Base-by-base conservation (phyloP, 176 grass and related monocot genomes). In the Rhynchospora pubera region DNA sequence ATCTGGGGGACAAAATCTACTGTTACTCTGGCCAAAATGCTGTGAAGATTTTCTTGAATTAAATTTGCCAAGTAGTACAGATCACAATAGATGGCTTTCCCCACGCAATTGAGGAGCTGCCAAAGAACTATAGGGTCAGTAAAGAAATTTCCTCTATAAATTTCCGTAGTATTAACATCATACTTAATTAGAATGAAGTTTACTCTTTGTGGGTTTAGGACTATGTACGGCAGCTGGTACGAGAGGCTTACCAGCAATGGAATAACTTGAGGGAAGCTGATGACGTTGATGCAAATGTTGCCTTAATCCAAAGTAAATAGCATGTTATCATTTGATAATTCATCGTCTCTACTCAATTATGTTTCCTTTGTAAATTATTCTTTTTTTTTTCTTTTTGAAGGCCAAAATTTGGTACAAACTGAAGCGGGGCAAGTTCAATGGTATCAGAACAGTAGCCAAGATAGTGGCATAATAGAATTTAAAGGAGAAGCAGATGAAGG, bases 1-100 rank as follows among this genome's bases (percentile, higher is more conserved):
- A 83, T 6, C 44, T 87, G 79, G 84, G 90, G 71, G 69, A 51
- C 9, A 82, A 89, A 60, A 84, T 78, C 14, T 94, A 90, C 19
- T 30, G 85, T 42, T 84, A 52, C 18, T 21, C 21, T 12, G 12
- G 9, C 10, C 45, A 26, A 65, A 15, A 52, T 16, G 55, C 13
- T 5, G 5, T 10, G 4, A 39, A 39, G 2, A n/a, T 82, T 50
- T 82, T 51, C 9, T 30, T 66, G 9, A 65, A 82, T n/a, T 82
- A 60, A 15, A 82, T 82, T 66, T 82, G 79, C 4, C 3, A n/a
- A 66, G 39, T 82, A 16, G 44, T 32, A 50, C 42, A 0, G 22
- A 82, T 82, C 4, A 15, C 11, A 28, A 15, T 51, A 0, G 1
- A 30, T 50, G 79, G 61, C 7, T 12, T 18, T 66, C 61, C 59